phyloP scores from a whole-genome alignment of 2,329 filamentous ascomycete species.

The Talaromyces funiculosus region DNA sequence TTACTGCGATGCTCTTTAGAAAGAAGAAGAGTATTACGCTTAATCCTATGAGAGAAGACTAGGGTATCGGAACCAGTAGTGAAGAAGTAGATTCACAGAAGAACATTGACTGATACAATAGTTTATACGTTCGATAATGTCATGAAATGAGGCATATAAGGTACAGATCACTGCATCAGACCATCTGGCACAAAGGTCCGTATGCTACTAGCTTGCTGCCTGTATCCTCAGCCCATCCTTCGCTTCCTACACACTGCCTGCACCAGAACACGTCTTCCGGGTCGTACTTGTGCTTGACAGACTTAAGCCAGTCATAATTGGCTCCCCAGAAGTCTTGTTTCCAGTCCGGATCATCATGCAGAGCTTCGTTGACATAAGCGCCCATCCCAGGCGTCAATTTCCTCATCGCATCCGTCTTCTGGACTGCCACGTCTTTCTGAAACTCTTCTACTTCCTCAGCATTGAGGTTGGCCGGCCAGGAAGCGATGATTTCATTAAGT shows the following conservation, averaged over 20 bases:
- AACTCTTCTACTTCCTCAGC: conserved; percentile 28
- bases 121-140: too few species aligned
- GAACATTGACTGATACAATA: too few species aligned
- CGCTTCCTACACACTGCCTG: conserved; percentile 34
- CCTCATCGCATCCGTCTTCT: conserved; percentile 35
- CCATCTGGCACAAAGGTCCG: background rate
- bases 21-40: too few species aligned
- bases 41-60: too few species aligned
- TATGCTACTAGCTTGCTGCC: background rate
- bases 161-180: background rate
- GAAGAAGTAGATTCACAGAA: too few species aligned
- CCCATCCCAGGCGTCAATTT: conserved; percentile 35
- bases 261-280: conserved; percentile 38
- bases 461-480: conserved; percentile 33
- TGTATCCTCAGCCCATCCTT: conserved; percentile 25
- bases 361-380: conserved; percentile 40
- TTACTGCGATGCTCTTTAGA: too few species aligned
- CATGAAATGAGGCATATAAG: too few species aligned
- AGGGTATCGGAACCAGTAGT: too few species aligned
- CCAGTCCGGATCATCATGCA: conserved; percentile 38
- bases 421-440: conserved; percentile 34
- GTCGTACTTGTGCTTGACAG: conserved; percentile 41
- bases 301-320: conserved; percentile 33
- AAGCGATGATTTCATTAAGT: conserved; percentile 31
- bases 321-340: conserved; percentile 39